phyloP scores from a whole-genome alignment of 148 eudicot species.

The Rhododendron ferrugineum region DNA sequence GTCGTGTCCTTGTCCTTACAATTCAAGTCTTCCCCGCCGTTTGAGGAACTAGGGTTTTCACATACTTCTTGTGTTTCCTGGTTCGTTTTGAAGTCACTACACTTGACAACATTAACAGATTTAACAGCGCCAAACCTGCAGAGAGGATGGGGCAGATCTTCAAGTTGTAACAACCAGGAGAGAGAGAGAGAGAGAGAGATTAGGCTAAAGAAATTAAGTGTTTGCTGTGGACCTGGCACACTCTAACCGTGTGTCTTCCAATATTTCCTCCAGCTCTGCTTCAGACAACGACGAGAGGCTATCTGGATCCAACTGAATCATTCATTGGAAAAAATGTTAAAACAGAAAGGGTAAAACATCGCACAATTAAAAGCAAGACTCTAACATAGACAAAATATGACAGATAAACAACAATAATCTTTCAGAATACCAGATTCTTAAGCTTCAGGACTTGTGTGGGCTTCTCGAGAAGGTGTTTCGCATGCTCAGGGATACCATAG shows the following conservation, averaged over 20 bases:
- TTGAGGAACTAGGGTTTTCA: conserved; percentile 18
- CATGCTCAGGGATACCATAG: conserved; percentile 85
- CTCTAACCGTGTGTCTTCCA: conserved; percentile 82
- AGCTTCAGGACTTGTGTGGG: conserved; percentile 80
- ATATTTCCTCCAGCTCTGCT: conserved; percentile 62
- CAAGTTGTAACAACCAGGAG: neutral
- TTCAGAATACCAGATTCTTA: conserved; percentile 57
- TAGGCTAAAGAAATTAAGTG: neutral
- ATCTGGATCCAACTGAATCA: conserved; percentile 49
- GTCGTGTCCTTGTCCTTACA: conserved; percentile 8
- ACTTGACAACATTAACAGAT: conserved; percentile 11
- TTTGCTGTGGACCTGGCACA: conserved; percentile 63
- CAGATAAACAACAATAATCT: neutral
- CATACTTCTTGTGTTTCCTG: conserved; percentile 22
- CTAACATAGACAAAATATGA: neutral
- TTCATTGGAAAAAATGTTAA: neutral
- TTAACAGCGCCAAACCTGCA: conserved; percentile 8
- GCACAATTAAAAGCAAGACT: neutral
- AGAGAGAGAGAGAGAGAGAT: neutral
- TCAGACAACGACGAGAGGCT: conserved; percentile 48
- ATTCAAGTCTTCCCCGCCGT: conserved; percentile 18
- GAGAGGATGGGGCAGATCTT: neutral
- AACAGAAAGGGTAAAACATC: neutral
- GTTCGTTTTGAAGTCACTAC: conserved; percentile 5
- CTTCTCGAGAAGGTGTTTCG: conserved; percentile 64